Evolutionary conservation across 768 basidiomycete genomes (phyloP), one percentile per base, ranked within the genome.

Genomic region (Trametes coccinea): DNA sequence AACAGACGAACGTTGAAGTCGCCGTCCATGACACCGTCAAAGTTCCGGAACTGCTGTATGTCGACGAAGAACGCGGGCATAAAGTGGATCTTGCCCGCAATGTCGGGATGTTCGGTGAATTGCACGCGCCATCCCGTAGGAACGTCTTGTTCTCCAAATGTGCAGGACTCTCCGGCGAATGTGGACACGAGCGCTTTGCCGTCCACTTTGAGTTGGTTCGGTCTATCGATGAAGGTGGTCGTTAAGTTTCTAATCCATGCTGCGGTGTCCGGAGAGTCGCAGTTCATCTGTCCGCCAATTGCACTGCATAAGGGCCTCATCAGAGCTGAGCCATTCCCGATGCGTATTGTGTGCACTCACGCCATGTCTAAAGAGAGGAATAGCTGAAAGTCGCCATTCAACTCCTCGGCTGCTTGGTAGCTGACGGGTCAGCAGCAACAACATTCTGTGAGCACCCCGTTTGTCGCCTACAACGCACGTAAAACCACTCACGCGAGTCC

Each of bases 321-420:
- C 6, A 49, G 48, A 30, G 30, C 4, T 4, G 13, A 16, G 34
- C 34, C 34, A 11, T 11, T 37, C 11, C 3, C 48, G 4, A 14
- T 16, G 48, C 17, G 9, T 22, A 0, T 22, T 37, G 6, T 37
- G 6, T 11, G 11, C 0, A 43, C 41, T 43, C 3, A 88, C 85
- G 84, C 75, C 90, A 90, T 91, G 69, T 93, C 91, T 48, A 92
- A 82, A 10, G 88, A 90, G 60, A 92, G 67, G 74, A 91, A 92
- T 50, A 93, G 76, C 69, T 87, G 84, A 72, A 85, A 77, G 47
- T 47, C 64, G 6, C 66, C 66, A n/a, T 63, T 62, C 2, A 69
- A 66, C 17, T 69, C 49, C 16, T 74, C 74, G 17, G 83, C 82
- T 5, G 75, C 73, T 14, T 65, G 49, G 62, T 71, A 76, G 6